These are phyloP conservation scores for Mycena filopes DNA, from an alignment of 768 basidiomycete species.

Conservation along the genomic window DNA sequence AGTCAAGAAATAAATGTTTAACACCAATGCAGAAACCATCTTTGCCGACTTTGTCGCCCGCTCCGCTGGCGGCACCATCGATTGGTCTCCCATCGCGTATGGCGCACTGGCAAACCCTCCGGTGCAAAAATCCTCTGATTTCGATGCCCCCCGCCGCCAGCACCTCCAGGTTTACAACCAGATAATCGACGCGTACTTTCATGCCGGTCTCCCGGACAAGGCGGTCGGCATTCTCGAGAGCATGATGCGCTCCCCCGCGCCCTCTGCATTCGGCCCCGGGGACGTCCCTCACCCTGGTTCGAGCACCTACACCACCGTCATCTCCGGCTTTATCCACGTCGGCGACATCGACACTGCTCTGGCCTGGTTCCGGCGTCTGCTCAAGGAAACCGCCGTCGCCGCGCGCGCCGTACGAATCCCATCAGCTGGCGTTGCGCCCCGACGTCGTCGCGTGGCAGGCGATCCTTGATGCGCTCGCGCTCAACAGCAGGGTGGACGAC, in stretches of 20 bases:
- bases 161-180: constrained; percentile 73
- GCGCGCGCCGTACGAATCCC: constrained; percentile 53
- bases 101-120: constrained; percentile 1
- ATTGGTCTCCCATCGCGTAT: constrained; percentile 37
- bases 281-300: constrained; percentile 68
- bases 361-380: constrained; percentile 76
- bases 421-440: constrained; percentile 60
- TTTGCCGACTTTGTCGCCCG: constrained; percentile 69
- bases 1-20: neutral
- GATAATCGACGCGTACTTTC: constrained; percentile 83
- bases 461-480: constrained; percentile 69
- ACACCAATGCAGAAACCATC: constrained; percentile 54
- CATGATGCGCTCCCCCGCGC: constrained; percentile 68
- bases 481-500: constrained; percentile 58
- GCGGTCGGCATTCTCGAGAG: constrained; percentile 74
- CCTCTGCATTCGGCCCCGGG: constrained; percentile 44
- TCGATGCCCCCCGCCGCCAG: constrained; percentile 40
- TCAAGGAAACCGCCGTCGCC: constrained; percentile 51
- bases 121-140: constrained; percentile 3
- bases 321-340: constrained; percentile 70
- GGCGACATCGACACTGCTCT: constrained; percentile 74
- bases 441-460: constrained; percentile 62
- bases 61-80: constrained; percentile 49
- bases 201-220: constrained; percentile 65
- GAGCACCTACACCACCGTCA: constrained; percentile 71